Conservation (phyloP, 129 eudicot genomes). For the Smallanthus sonchifolius region DNA sequence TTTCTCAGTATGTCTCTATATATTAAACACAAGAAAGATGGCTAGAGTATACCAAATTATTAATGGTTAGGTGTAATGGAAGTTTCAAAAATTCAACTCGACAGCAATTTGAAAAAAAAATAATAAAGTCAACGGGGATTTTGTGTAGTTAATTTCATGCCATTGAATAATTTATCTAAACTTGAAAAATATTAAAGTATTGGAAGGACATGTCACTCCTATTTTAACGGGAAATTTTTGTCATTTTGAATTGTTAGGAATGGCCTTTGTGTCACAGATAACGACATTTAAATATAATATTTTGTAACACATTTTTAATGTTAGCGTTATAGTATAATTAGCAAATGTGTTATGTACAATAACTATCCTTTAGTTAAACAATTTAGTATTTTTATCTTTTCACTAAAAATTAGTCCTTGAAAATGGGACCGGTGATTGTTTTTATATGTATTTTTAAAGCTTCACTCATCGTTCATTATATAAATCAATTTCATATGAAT, state of each 20-base stretch:
- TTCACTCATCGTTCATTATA: not conserved
- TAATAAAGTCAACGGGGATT: not conserved
- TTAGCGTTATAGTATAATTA: not conserved
- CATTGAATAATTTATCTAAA: not conserved
- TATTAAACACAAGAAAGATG: not conserved
- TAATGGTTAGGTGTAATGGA: constrained; percentile 14
- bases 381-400: not conserved
- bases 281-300: not conserved
- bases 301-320: not conserved
- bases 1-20: no score
- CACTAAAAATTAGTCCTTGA: not conserved
- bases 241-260: constrained; percentile 6
- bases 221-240: not conserved
- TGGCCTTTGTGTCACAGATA: not conserved
- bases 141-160: not conserved
- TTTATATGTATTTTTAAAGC: not conserved
- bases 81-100: constrained; percentile 21
- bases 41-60: not conserved
- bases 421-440: not conserved
- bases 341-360: not conserved
- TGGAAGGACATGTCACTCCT: not conserved
- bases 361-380: not conserved
- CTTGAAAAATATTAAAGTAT: not conserved
- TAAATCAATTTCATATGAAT: no score
- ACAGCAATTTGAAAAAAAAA: constrained; percentile 3